phyloP scores from a whole-genome alignment of 371 early-diverging fungal species.

The Parasitella parasitica region DNA sequence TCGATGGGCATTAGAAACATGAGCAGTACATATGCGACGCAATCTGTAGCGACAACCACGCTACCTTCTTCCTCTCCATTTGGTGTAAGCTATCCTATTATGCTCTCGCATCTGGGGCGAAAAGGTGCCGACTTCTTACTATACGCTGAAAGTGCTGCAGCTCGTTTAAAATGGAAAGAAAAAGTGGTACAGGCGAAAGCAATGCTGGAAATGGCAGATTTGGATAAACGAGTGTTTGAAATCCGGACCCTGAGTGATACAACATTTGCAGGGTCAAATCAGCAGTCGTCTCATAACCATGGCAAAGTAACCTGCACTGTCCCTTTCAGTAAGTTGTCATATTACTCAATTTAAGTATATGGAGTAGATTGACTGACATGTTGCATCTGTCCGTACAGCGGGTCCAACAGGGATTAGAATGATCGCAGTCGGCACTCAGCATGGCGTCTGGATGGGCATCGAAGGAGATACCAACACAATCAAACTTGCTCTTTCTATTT shows the following conservation, averaged over 20 bases:
- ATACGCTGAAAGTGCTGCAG: conserved; percentile 70
- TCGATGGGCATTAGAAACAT: conserved; percentile 26
- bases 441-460: conserved; percentile 66
- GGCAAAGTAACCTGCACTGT: conserved; percentile 72
- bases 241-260: conserved; percentile 48
- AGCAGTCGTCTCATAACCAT: conserved; percentile 15
- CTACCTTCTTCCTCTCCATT: conserved; percentile 8
- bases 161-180: conserved; percentile 81
- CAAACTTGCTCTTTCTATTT: conserved; percentile 26
- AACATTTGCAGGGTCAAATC: conserved; percentile 27
- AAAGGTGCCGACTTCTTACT: conserved; percentile 69
- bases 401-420: conserved; percentile 55
- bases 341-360: no score
- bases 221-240: conserved; percentile 63
- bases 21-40: conserved; percentile 5
- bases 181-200: conserved; percentile 74
- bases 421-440: conserved; percentile 80
- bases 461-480: conserved; percentile 44
- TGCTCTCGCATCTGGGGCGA: conserved; percentile 69
- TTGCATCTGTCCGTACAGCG: conserved; percentile 19
- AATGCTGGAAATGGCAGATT: conserved; percentile 36
- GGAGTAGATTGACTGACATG: no score
- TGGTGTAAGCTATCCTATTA: conserved; percentile 22
- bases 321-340: conserved; percentile 56
- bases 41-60: conserved; percentile 32